Evolutionary conservation across 371 early-diverging fungal genomes (phyloP).

Genomic region (Amoeboaphelidium occidentale): DNA sequence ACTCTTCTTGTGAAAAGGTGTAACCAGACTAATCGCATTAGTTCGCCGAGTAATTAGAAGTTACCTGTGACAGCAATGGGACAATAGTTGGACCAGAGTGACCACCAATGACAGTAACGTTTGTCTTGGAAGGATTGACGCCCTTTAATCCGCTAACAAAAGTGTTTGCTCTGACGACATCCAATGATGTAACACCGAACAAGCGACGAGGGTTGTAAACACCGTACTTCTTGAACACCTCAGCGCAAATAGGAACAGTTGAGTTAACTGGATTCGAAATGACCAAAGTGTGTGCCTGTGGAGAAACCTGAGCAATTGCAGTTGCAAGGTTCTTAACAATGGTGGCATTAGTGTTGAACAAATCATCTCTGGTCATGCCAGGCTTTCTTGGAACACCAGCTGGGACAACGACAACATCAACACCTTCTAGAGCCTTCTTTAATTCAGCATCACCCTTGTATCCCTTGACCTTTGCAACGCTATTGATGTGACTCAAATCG

Average conservation of each 20-base stretch:
- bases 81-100: conserved; percentile 4
- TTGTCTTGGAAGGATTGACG: background rate
- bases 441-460: conserved; percentile 35
- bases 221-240: conserved; percentile 2
- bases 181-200: conserved; percentile 4
- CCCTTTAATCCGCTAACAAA: conserved; percentile 2
- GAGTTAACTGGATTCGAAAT: conserved; percentile 5
- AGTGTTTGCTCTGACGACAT: conserved; percentile 2
- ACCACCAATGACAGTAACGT: conserved; percentile 3
- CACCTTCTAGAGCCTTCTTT: background rate
- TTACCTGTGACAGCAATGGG: conserved; percentile 2
- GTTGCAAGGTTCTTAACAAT: conserved; percentile 4
- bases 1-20: conserved; percentile 65
- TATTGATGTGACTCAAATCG: conserved; percentile 37
- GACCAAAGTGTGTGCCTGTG: conserved; percentile 1
- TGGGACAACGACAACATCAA: conserved; percentile 4
- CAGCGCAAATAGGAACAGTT: conserved; percentile 3
- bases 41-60: background rate
- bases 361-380: conserved; percentile 5
- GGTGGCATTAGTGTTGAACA: conserved; percentile 3
- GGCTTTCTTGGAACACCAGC: conserved; percentile 6
- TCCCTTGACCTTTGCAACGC: conserved; percentile 49
- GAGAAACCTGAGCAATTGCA: conserved; percentile 3
- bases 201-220: background rate
- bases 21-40: conserved; percentile 20